Conservation (phyloP, 2,329 filamentous ascomycete genomes). For the Grosmannia huntii region DNA sequence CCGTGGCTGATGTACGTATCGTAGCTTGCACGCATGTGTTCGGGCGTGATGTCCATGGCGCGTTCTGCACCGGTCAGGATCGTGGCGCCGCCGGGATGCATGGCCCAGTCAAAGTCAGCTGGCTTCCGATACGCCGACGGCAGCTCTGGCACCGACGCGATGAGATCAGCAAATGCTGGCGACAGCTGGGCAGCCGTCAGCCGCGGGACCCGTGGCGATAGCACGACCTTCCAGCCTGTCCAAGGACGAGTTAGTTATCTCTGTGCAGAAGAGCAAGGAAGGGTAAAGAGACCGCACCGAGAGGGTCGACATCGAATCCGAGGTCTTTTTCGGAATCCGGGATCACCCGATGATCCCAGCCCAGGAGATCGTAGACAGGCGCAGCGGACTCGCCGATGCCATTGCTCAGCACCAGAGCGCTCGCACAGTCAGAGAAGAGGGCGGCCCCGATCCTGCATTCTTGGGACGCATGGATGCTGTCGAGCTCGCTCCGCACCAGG, state of each 20-base stretch:
- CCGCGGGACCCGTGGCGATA: constrained; percentile 48
- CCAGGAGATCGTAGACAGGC: constrained; percentile 44
- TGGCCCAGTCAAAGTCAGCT: constrained; percentile 57
- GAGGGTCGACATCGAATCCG: constrained; percentile 51
- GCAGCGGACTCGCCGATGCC: constrained; percentile 33
- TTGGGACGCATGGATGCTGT: constrained; percentile 45
- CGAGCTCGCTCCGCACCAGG: constrained; percentile 51
- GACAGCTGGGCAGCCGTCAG: constrained; percentile 37
- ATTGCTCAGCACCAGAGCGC: constrained; percentile 52
- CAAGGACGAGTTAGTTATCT: neutral
- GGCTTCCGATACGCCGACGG: constrained; percentile 31
- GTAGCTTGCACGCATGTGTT: constrained; percentile 58
- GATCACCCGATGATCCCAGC: constrained; percentile 52
- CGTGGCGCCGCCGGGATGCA: constrained; percentile 57
- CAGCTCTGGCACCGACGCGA: constrained; percentile 30
- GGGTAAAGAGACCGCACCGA: constrained; percentile 31
- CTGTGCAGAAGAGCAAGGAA: too few species aligned
- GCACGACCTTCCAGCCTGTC: constrained; percentile 52
- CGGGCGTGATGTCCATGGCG: constrained; percentile 41
- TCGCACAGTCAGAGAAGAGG: constrained; percentile 60
- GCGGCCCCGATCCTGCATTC: constrained; percentile 52
- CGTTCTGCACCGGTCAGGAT: constrained; percentile 52
- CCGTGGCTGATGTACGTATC: constrained; percentile 56
- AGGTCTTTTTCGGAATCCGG: constrained; percentile 49
- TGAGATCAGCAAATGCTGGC: constrained; percentile 41